phyloP scores from a whole-genome alignment of 345 rosid genomes.

The Streptanthus diversifolius region DNA sequence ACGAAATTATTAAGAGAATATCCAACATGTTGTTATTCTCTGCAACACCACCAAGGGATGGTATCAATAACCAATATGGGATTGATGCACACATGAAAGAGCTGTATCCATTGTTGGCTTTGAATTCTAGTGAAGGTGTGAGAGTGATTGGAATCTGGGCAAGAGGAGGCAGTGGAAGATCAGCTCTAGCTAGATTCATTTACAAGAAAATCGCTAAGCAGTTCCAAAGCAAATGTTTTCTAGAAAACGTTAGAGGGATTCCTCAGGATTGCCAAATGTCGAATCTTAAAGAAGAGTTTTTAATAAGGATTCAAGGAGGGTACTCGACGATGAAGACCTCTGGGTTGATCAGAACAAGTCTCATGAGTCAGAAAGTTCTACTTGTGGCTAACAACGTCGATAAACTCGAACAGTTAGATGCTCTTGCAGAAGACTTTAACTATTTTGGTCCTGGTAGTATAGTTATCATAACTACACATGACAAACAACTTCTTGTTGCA shows the following conservation, averaged over 20 bases:
- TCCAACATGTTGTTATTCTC: neutral
- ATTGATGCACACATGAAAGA: slow-evolving; percentile 18
- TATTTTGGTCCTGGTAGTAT: slow-evolving; percentile 25
- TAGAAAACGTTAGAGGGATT: slow-evolving; percentile 19
- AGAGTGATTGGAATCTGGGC: slow-evolving; percentile 31
- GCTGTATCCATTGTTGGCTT: neutral
- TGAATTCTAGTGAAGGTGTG: neutral
- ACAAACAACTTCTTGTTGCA: slow-evolving; percentile 15
- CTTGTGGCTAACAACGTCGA: slow-evolving; percentile 16
- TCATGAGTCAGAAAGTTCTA: slow-evolving; percentile 13
- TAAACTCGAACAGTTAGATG: slow-evolving; percentile 18
- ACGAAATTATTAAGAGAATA: neutral
- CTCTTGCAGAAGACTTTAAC: slow-evolving; percentile 19
- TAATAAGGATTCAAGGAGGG: neutral
- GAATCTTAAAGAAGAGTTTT: neutral
- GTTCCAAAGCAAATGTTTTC: slow-evolving; percentile 27
- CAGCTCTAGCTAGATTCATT: slow-evolving; percentile 23
- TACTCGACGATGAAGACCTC: neutral
- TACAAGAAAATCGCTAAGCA: slow-evolving; percentile 18
- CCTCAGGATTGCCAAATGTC: neutral
- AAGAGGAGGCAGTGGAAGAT: slow-evolving; percentile 24
- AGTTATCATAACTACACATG: slow-evolving; percentile 31
- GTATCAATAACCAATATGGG: slow-evolving; percentile 20
- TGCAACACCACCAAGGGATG: neutral
- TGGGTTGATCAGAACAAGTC: slow-evolving; percentile 3